A percentile compares a stretch with the other conserved stretches of the same genome.
These are phyloP conservation scores for apple (Malus domestica) DNA, from an alignment of 306 rosid species.

Conservation along the genomic window ASM211411v1 NC_041796.1:10062501-10063000, in stretches of 20 bases:
- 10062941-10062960: not conserved
- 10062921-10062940: slow-evolving; percentile 60
- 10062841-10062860: not conserved
- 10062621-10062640: too few species aligned
- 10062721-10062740: slow-evolving; percentile 56
- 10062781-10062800: not conserved
- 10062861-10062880: not conserved
- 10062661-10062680: not conserved
- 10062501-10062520: not conserved
- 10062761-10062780: slow-evolving; percentile 44
- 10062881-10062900: slow-evolving; percentile 57
- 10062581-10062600: too few species aligned
- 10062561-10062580: not conserved
- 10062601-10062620: too few species aligned
- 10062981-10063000: not conserved
- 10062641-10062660: not conserved
- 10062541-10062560: not conserved
- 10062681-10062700: not conserved
- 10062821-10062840: not conserved
- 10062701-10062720: slow-evolving; percentile 52
- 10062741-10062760: slow-evolving; percentile 82
- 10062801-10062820: not conserved
- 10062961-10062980: not conserved
- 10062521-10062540: not conserved
- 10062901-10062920: slow-evolving; percentile 45